Evolutionary conservation across 352 stramenopile species (phyloP), one percentile per base, ranked within the genome.

Genomic region (Vaucheria bursata): DNA sequence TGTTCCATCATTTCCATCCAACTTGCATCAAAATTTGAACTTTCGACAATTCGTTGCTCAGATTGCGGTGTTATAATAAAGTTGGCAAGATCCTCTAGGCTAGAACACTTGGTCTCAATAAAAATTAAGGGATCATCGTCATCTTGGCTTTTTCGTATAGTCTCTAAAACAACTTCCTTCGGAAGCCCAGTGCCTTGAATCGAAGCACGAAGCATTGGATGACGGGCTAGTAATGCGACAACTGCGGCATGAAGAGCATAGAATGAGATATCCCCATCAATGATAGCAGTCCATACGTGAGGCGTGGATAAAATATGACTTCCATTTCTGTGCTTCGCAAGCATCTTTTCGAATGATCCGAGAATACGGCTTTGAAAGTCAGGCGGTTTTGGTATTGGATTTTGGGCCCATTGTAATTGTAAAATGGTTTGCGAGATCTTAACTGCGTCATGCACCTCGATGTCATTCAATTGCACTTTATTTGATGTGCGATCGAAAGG

Each of bases 151-250:
- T 71, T 71, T 5, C 79, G 75, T 12, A 81, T n/a, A 35, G 75
- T 78, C 31, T 83, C 68, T 3, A 84, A 75, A 35, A 83, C 34
- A 39, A 74, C 75, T 34, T 73, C 79, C 38, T 81, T 76, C 6
- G 77, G 67, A 3, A 59, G 70, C n/a, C 76, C 70, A 7, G 79
- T 71, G 29, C 75, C 79, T 18, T 69, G 72, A 12, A 84, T 84
- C 33, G 75, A 80, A n/a, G 79, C 75, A 25, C 79, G 79, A 32
- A 84, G 79, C 79, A 84, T 84, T 8, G 79, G 79, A 35, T 84
- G 79, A 45, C 59, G 72, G 31, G 50, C 35, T 31, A 84, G 68
- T 25, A 84, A 52, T 25, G 79, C 68, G 34, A 78, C 70, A 8
- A 84, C 37, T 12, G 68, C 79, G 34, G 71, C 71, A n/a, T 34